Percentiles rank a stretch among this genome's conserved stretches.
Conservation (phyloP, 768 basidiomycete genomes). For the Pisolithus tinctorius region DNA sequence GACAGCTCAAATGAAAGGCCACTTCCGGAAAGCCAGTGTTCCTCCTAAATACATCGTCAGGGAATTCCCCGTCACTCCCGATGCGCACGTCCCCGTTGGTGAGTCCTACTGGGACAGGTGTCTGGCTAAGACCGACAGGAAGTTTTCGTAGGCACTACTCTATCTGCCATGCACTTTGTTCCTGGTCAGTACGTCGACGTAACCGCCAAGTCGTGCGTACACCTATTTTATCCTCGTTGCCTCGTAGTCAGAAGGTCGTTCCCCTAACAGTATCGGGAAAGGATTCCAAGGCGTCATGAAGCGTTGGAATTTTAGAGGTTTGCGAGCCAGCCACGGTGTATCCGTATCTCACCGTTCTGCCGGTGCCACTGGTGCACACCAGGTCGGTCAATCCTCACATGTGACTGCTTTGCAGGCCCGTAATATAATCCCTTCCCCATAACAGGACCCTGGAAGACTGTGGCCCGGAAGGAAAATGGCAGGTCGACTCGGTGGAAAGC, state of each 20-base stretch:
- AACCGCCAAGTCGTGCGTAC: constrained; percentile 77
- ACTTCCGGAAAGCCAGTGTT: constrained; percentile 80
- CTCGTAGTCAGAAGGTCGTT: constrained; percentile 4
- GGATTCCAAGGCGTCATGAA: constrained; percentile 98
- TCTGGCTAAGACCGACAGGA: not conserved
- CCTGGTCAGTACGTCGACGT: constrained; percentile 96
- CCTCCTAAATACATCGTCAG: constrained; percentile 76
- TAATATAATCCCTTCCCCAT: constrained; percentile 2
- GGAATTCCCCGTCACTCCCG: constrained; percentile 83
- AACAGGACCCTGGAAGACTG: constrained; percentile 88
- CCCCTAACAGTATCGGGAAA: constrained; percentile 73
- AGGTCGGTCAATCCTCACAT: constrained; percentile 42
- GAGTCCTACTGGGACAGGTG: constrained; percentile 22
- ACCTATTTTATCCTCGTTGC: not conserved
- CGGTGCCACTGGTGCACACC: constrained; percentile 92
- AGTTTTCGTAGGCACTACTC: constrained; percentile 58
- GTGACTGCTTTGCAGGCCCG: not conserved
- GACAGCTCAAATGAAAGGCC: constrained; percentile 77
- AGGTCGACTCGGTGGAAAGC: constrained; percentile 82
- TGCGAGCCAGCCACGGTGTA: constrained; percentile 92
- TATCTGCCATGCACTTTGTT: constrained; percentile 92
- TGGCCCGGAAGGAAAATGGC: constrained; percentile 99
- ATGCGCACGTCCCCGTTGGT: constrained; percentile 90
- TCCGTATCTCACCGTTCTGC: constrained; percentile 90
- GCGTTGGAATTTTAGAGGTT: constrained; percentile 86